Conservation (phyloP, 331 rosid genomes). For the Pyracantha coccinea region DNA sequence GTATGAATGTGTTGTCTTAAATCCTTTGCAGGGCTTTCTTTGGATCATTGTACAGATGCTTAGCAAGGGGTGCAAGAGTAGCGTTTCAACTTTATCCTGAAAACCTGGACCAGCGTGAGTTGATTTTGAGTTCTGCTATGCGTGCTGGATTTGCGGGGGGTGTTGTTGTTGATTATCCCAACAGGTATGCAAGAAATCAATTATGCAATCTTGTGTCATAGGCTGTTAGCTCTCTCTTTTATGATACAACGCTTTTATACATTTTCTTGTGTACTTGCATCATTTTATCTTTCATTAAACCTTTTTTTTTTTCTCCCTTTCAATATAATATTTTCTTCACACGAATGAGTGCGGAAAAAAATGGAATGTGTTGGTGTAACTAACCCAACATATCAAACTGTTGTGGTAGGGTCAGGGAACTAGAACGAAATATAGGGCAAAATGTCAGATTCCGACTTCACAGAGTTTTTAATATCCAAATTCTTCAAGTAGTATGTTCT, state of each 20-base stretch:
- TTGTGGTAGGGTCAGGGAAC: background rate
- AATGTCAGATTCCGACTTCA: background rate
- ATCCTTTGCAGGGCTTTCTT: slow-evolving; percentile 65
- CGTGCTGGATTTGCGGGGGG: slow-evolving; percentile 95
- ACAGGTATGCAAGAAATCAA: slow-evolving; percentile 48
- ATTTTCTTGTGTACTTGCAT: too few relatives aligned
- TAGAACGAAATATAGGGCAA: background rate
- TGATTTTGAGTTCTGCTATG: slow-evolving; percentile 81
- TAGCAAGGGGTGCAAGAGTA: slow-evolving; percentile 83
- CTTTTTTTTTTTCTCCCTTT: too few relatives aligned
- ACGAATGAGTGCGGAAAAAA: too few relatives aligned
- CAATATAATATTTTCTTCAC: too few relatives aligned
- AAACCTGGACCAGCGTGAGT: slow-evolving; percentile 61
- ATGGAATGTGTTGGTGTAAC: too few relatives aligned
- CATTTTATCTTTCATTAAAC: too few relatives aligned
- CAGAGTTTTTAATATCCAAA: background rate
- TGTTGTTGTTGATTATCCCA: slow-evolving; percentile 82
- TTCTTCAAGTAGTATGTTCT: background rate
- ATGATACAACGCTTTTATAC: too few relatives aligned
- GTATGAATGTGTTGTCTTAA: background rate
- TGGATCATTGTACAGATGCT: slow-evolving; percentile 72
- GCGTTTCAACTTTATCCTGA: slow-evolving; percentile 85
- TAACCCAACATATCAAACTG: too few relatives aligned
- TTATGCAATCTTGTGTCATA: background rate
- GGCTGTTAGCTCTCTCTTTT: background rate